Conservation (phyloP, 148 eudicot species). For the Chenopodium formosanum region DNA sequence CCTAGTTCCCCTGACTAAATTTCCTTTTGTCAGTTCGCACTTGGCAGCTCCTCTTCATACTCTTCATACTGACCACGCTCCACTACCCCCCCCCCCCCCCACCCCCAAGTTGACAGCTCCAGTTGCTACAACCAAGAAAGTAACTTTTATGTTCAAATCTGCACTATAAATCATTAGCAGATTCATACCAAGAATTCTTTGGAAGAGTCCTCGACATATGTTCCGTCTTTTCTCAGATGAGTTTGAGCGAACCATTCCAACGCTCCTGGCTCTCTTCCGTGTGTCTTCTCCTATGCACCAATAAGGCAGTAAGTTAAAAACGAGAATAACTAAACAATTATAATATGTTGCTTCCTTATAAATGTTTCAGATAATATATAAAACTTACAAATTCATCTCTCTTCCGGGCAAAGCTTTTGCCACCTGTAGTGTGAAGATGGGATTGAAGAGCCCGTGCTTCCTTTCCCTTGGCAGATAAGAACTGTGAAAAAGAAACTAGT, state of each 20-base stretch:
- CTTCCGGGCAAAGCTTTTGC: conserved; percentile 39
- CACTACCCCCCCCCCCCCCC: background rate
- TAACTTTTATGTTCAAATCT: background rate
- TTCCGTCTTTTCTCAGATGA: conserved; percentile 36
- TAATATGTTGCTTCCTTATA: background rate
- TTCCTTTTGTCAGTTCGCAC: background rate
- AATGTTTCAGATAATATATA: background rate
- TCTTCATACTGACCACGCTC: background rate
- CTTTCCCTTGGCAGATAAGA: conserved; percentile 31
- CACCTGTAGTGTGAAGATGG: conserved; percentile 35
- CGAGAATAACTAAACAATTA: background rate
- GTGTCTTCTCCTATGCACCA: conserved; percentile 27
- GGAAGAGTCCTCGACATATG: conserved; percentile 28
- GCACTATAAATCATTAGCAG: background rate
- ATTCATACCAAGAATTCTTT: conserved; percentile 34
- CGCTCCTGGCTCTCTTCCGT: conserved; percentile 39
- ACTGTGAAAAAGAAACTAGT: conserved; percentile 12
- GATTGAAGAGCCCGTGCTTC: conserved; percentile 36
- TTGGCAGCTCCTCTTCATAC: background rate
- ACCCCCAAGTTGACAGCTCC: background rate
- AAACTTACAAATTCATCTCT: conserved; percentile 41
- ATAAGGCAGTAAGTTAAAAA: background rate
- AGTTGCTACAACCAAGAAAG: background rate
- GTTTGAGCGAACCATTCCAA: conserved; percentile 40
- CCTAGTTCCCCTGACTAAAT: background rate